These are phyloP conservation scores for Pseudogymnoascus sp. DNA, from an alignment of 2,329 filamentous ascomycete genomes.

Conservation along the genomic window DNA sequence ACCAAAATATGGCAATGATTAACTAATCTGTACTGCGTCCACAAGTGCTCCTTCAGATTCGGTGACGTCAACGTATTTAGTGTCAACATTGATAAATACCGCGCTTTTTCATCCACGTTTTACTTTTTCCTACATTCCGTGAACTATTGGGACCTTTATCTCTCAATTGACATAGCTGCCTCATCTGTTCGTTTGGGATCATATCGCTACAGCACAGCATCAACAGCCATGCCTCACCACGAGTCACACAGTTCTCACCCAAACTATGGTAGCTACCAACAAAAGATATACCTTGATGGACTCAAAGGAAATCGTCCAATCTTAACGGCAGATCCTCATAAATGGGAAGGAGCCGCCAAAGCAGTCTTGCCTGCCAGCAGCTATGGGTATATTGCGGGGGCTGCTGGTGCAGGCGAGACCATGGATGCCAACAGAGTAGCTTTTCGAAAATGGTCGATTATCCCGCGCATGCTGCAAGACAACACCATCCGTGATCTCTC, in stretches of 20 bases:
- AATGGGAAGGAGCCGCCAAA: neutral
- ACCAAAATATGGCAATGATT: no score
- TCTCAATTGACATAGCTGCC: neutral
- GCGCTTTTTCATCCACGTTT: neutral
- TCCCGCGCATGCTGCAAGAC: slow-evolving; percentile 55
- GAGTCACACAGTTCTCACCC: neutral
- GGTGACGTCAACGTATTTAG: neutral
- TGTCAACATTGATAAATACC: neutral
- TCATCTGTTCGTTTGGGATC: neutral
- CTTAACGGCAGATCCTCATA: neutral
- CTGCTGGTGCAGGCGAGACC: neutral
- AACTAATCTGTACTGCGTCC: no score
- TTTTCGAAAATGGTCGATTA: slow-evolving; percentile 57
- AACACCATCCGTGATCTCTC: slow-evolving; percentile 51
- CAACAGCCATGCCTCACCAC: neutral
- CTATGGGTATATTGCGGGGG: neutral
- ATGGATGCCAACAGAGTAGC: slow-evolving; percentile 49
- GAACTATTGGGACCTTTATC: neutral
- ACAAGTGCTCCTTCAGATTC: neutral
- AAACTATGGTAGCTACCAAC: neutral
- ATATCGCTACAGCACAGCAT: neutral
- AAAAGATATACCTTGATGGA: neutral
- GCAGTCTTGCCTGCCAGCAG: neutral
- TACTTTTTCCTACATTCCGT: neutral
- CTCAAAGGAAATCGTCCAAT: neutral